phyloP scores from a whole-genome alignment of 164 flowering plant species.

The Aristolochia contorta region DNA sequence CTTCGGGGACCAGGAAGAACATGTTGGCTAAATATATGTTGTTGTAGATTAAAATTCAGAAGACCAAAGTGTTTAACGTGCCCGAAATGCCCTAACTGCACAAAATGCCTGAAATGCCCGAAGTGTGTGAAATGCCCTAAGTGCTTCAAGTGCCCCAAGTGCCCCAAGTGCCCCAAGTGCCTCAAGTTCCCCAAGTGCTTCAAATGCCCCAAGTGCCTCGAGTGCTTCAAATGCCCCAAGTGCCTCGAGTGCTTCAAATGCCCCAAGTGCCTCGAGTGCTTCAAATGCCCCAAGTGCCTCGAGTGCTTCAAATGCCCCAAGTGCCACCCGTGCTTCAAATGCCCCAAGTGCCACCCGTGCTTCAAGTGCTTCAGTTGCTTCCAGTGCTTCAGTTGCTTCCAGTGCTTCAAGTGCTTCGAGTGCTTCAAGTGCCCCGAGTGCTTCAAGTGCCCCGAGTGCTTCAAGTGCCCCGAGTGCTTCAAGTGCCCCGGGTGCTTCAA shows the following conservation, averaged over 20 bases:
- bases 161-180: neutral
- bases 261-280: neutral
- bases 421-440: neutral
- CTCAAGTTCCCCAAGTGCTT: constrained; percentile 14
- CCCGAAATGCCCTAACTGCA: constrained; percentile 12
- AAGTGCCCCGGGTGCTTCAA: neutral
- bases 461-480: neutral
- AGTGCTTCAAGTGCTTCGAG: neutral
- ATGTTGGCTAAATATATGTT: constrained; percentile 5
- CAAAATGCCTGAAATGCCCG: constrained; percentile 15
- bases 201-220: neutral
- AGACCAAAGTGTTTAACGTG: neutral
- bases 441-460: neutral
- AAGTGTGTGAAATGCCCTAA: constrained; percentile 14
- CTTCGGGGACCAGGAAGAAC: constrained; percentile 15
- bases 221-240: neutral
- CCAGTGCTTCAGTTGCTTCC: neutral
- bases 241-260: neutral
- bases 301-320: neutral
- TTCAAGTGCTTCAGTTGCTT: neutral
- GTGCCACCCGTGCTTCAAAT: neutral
- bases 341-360: neutral
- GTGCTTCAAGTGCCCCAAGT: neutral
- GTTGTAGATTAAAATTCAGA: constrained; percentile 23
- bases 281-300: neutral